Base-by-base conservation (phyloP, 371 early-diverging fungal genomes). In the Saksenaea vasiformis region DNA sequence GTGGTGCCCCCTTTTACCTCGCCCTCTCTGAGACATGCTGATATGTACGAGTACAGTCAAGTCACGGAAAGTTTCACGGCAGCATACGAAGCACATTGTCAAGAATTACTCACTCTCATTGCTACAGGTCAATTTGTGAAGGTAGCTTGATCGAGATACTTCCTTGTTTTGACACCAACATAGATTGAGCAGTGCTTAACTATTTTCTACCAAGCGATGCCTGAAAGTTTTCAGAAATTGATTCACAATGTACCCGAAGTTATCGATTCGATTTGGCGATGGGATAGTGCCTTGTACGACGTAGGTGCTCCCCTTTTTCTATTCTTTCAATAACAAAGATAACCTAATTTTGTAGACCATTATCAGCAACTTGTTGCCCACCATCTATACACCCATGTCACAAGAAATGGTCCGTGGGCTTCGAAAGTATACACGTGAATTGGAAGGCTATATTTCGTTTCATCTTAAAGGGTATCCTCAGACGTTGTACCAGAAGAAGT, bases 201-300 rank as follows among this genome's bases (percentile, higher is more conserved):
- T 0, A 24, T 37, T 0, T 80, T 80, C 31, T 77, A 80, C 51
- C 54, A 67, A n/a, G 44, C 54, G 7, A 60, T 77, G 66, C 70
- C 68, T 28, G 58, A 62, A 5, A 28, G 39, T 0, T 72, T 64
- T 22, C 66, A 53, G 2, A 47, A 22, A 0, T 9, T 77, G 17
- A 59, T 80, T 26, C 59, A 65, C 9, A 64, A 35, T 1, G 26
- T 68, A 1, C 73, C 76, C 27, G 78, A 83, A 31, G 36, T 80
- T 0, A 62, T 66, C 7, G 86, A 84, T 5, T 61, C 71, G 17
- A 67, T 86, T 11, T 87, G 84, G 82, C 70, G 79, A 56, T 83
- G 80, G 75, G 86, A 87, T 65, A 74, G 84, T 28, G 47, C 72
- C 0, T 66, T 87, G 14, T 87, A 83, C 58, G 86, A 87, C 64